A percentile compares a stretch with the other conserved stretches of the same genome.
Evolutionary conservation across 805 yeast species (phyloP).

Genomic region (Priceomyces castillae): DNA sequence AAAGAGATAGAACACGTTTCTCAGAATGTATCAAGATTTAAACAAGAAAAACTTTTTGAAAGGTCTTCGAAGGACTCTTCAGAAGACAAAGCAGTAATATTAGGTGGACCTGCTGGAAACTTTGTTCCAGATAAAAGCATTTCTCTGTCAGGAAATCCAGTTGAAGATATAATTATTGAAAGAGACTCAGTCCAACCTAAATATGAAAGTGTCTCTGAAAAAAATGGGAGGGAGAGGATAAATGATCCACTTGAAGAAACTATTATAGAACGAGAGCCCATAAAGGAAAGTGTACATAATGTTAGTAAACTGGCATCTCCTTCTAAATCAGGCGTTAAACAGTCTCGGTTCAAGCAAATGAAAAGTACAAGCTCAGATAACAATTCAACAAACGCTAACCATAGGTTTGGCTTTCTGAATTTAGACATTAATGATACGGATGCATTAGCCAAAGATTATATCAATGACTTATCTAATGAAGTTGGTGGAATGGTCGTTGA

Average conservation of each 20-base stretch:
- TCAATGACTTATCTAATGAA: slow-evolving; percentile 59
- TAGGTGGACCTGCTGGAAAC: neutral
- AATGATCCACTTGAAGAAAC: too few species aligned
- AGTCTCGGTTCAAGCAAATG: slow-evolving; percentile 14
- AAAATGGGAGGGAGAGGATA: too few species aligned
- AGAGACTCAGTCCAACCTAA: neutral
- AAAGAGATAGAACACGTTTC: slow-evolving; percentile 24
- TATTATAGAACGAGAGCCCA: too few species aligned
- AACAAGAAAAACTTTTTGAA: slow-evolving; percentile 9
- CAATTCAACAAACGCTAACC: too few species aligned
- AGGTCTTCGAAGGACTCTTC: neutral
- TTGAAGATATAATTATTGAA: neutral
- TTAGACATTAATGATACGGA: slow-evolving; percentile 3
- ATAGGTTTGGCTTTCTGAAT: neutral
- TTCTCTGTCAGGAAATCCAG: neutral
- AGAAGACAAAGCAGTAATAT: too few species aligned
- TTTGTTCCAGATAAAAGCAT: neutral
- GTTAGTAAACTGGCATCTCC: too few species aligned
- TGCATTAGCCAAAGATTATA: slow-evolving; percentile 49
- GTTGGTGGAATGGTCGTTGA: slow-evolving; percentile 56
- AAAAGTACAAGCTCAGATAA: slow-evolving; percentile 4
- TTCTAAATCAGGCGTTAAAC: too few species aligned
- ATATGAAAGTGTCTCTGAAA: neutral
- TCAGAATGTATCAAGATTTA: slow-evolving; percentile 19
- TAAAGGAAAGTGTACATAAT: too few species aligned